phyloP scores from a whole-genome alignment of 176 grass and related monocot genomes.

The Triticum timopheevii region DNA sequence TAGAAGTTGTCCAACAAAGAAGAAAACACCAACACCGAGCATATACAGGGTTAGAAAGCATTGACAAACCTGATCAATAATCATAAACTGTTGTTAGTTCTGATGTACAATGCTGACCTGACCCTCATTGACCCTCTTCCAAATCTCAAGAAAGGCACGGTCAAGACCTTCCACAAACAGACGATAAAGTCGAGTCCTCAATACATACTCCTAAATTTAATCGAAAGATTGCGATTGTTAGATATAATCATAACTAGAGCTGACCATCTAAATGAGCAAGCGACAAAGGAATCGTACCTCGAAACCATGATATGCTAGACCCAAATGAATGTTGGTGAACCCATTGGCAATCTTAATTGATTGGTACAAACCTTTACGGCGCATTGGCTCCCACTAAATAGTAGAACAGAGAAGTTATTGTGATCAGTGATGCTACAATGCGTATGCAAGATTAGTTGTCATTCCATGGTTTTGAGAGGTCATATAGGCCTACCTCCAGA shows the following conservation, averaged over 20 bases:
- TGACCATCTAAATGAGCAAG: neutral
- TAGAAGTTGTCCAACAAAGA: conserved; percentile 4
- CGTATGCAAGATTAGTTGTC: neutral
- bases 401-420: neutral
- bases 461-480: too few relatives aligned
- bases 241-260: neutral
- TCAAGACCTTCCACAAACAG: neutral
- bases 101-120: neutral
- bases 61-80: conserved; percentile 4
- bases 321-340: neutral
- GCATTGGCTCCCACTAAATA: neutral
- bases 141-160: conserved; percentile 25
- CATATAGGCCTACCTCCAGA: too few relatives aligned
- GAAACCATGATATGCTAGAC: neutral
- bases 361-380: neutral
- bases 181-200: neutral
- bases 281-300: neutral
- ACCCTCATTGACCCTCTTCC: conserved; percentile 12
- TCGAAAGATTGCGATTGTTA: neutral
- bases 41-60: neutral
- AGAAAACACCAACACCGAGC: neutral
- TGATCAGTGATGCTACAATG: neutral
- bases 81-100: neutral
- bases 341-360: neutral
- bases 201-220: neutral